Evolutionary conservation across 441 rosid genomes (phyloP).

Genomic region (Capsella rubella): DNA sequence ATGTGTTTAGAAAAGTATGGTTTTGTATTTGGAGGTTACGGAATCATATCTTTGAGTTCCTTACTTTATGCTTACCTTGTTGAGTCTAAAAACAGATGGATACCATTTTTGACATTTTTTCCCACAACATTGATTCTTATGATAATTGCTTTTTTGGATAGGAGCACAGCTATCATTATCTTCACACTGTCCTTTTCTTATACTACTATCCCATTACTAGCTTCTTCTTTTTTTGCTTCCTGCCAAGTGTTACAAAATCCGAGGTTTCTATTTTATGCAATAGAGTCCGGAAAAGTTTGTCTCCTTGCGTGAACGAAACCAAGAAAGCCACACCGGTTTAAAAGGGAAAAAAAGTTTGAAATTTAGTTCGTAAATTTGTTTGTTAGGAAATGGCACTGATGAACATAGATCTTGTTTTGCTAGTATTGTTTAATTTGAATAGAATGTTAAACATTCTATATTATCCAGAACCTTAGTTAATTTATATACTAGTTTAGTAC

Average conservation of each 20-base stretch:
- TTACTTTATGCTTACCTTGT: constrained; percentile 47
- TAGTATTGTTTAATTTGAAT: constrained; percentile 2
- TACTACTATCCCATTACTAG: constrained; percentile 13
- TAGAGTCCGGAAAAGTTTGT: constrained; percentile 37
- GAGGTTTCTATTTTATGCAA: constrained; percentile 34
- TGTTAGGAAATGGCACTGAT: constrained; percentile 17
- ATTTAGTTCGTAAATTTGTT: neutral
- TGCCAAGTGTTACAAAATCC: constrained; percentile 37
- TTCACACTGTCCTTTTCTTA: constrained; percentile 30
- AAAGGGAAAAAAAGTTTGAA: neutral
- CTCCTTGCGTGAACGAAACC: constrained; percentile 40
- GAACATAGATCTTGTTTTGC: constrained; percentile 19
- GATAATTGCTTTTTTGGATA: constrained; percentile 23
- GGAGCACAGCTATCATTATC: neutral
- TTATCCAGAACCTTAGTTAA: constrained; percentile 18
- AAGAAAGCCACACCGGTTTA: constrained; percentile 29
- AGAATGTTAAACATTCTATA: constrained; percentile 45
- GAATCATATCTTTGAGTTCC: constrained; percentile 19
- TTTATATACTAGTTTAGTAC: no score
- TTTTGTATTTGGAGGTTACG: constrained; percentile 23
- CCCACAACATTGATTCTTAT: constrained; percentile 13
- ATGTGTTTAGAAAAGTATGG: neutral
- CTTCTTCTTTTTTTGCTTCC: neutral
- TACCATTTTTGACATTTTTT: constrained; percentile 34
- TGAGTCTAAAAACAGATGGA: constrained; percentile 44